These are phyloP conservation scores for Candida pini DNA, from an alignment of 805 yeast genomes.

Conservation along the genomic window DNA sequence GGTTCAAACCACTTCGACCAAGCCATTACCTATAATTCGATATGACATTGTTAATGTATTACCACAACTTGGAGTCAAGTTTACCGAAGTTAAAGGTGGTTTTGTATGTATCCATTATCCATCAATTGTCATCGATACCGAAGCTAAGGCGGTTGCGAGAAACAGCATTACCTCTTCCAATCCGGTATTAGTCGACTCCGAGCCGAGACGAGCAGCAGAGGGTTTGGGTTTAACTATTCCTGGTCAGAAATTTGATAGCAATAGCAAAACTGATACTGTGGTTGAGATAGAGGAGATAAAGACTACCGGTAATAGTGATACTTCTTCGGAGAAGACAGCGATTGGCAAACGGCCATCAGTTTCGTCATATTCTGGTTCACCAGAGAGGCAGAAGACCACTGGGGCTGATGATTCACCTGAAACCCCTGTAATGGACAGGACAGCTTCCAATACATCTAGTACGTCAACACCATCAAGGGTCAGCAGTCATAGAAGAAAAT, in stretches of 20 bases:
- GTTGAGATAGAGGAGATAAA: conserved; percentile 10
- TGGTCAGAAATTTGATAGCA: conserved; percentile 13
- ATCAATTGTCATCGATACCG: conserved; percentile 29
- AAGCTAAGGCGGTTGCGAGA: neutral
- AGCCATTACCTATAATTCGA: conserved; percentile 83
- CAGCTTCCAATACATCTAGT: conserved; percentile 21
- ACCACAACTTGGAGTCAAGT: conserved; percentile 70
- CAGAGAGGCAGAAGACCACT: conserved; percentile 9
- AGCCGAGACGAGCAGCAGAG: neutral
- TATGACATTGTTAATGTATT: conserved; percentile 76
- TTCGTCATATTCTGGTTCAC: conserved; percentile 15
- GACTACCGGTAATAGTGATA: conserved; percentile 15
- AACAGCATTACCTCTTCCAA: too few relatives aligned
- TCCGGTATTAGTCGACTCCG: too few relatives aligned
- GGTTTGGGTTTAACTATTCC: neutral
- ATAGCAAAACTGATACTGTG: conserved; percentile 13
- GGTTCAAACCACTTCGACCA: conserved; percentile 91
- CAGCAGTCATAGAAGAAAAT: conserved; percentile 50
- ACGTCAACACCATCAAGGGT: conserved; percentile 24
- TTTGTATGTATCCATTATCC: conserved; percentile 75
- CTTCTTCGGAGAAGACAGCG: conserved; percentile 12
- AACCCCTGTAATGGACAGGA: conserved; percentile 13
- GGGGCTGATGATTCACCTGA: conserved; percentile 12
- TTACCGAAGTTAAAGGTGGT: conserved; percentile 89
- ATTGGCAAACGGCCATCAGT: conserved; percentile 15